These are phyloP conservation scores for Plectosphaerella sp. DNA, from an alignment of 2,329 filamentous ascomycete genomes.

Conservation along the genomic window DNA sequence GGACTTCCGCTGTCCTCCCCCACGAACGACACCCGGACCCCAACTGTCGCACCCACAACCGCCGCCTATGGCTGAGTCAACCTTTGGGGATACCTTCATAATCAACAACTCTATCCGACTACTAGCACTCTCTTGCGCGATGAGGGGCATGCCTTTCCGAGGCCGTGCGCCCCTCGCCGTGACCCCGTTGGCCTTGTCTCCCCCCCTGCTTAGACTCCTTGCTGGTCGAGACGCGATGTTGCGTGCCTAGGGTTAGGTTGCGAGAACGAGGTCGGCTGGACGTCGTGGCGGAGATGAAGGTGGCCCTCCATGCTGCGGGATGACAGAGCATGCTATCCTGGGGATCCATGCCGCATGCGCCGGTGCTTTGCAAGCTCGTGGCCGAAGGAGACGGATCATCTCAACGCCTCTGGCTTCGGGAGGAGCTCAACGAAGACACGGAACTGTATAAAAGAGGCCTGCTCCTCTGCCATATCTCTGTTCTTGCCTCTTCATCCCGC, in stretches of 20 bases:
- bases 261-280: not conserved
- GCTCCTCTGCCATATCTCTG: not conserved
- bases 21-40: not conserved
- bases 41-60: no score
- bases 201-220: no score
- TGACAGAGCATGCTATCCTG: no score
- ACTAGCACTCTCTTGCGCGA: not conserved
- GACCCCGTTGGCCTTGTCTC: no score
- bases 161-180: no score
- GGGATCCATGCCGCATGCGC: no score
- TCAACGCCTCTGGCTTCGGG: no score
- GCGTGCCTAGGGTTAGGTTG: no score
- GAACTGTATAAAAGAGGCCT: not conserved
- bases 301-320: not conserved
- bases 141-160: not conserved
- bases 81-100: not conserved
- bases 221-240: no score
- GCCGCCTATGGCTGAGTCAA: not conserved
- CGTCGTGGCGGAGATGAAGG: not conserved
- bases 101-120: not conserved
- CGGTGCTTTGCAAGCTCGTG: no score
- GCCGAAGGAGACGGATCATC: no score
- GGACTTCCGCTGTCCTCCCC: not conserved
- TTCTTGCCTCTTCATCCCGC: conserved; percentile 7
- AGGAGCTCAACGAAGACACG: no score